Base-by-base conservation (phyloP, 2,329 filamentous ascomycete genomes). In the Blumeriella jaapii region DNA sequence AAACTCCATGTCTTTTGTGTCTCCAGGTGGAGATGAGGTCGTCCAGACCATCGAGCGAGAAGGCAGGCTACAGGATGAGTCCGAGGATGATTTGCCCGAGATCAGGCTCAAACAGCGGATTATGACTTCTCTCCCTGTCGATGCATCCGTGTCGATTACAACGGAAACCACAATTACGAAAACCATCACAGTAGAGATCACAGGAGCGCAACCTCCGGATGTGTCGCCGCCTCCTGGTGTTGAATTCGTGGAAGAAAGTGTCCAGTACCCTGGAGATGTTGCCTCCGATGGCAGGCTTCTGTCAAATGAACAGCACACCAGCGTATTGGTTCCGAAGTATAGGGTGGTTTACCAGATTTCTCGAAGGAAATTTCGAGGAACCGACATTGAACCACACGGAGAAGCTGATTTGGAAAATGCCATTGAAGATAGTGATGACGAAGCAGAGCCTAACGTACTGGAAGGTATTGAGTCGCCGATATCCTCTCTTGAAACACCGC, bases 151-250 rank as follows among this genome's bases (percentile, higher is more conserved):
- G 5, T 70, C 70, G 6, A 71, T 78, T 23, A 69, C 67, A 1
- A 75, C 71, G 5, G 67, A 68, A 2, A 71, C 72, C 0, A 66
- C 65, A 1, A 75, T 69, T 1, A 72, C 68, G 6, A 76, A 77
- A 42, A 78, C 64, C 10, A 74, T 79, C 46, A 77, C 74, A 0
- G 72, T 79, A 2, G 72, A 79, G 34, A 66, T 80, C 23, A 65
- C 65, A 10, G 71, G 71, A 1, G 59, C 65, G 4, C 59, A 64
- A 13, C 60, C 65, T 4, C 61, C 69, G 2, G 60, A 66, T 1
- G 56, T 78, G 2, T 59, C 67, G 1, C 68, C 71, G 2, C 67
- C 73, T 0, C 68, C 71, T 0, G 72, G 73, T 0, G 64, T 75
- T 7, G 71, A 77, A 48, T 59, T 78, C 6, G 57, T 78, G 11